A percentile compares a stretch with the other conserved stretches of the same genome.
Conservation (phyloP, 805 yeast species). For the Cyberlindnera nakhonratchasimensis region DNA sequence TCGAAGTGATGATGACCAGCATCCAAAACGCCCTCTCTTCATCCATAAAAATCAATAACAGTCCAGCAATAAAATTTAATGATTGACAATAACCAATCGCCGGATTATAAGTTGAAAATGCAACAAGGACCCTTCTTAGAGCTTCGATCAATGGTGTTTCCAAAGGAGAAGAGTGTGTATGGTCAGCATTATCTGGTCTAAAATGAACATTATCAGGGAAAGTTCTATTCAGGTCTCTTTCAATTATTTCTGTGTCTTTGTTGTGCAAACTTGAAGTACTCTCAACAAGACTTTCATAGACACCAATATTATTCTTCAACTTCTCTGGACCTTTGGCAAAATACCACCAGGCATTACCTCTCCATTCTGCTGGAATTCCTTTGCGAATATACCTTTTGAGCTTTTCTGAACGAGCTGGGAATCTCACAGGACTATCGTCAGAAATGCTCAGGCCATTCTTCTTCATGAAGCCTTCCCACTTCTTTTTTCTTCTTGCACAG, state of each 20-base stretch:
- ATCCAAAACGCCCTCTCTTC: constrained; percentile 95
- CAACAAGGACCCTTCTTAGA: constrained; percentile 73
- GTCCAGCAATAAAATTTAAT: constrained; percentile 86
- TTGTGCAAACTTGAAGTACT: constrained; percentile 53
- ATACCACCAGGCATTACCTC: constrained; percentile 96
- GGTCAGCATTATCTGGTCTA: constrained; percentile 37
- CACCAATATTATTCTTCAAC: constrained; percentile 64
- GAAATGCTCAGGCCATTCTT: constrained; percentile 58
- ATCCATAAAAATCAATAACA: constrained; percentile 75
- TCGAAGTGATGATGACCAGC: constrained; percentile 84
- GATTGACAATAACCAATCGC: constrained; percentile 95
- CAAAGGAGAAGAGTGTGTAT: constrained; percentile 16
- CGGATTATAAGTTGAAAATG: constrained; percentile 84
- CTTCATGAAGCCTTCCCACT: constrained; percentile 70
- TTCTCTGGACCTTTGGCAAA: constrained; percentile 83
- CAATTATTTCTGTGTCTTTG: constrained; percentile 87
- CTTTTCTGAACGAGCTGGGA: constrained; percentile 76
- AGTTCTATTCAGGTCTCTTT: constrained; percentile 88
- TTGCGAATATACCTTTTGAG: constrained; percentile 78
- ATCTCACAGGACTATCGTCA: constrained; percentile 54
- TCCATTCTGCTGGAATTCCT: constrained; percentile 96
- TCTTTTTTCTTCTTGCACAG: constrained; percentile 59
- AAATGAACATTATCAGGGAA: constrained; percentile 92
- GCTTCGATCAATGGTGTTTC: constrained; percentile 69
- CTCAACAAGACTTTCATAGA: constrained; percentile 64